These are phyloP conservation scores for Cladosporium velox DNA, from an alignment of 2,329 filamentous ascomycete species.

Conservation along the genomic window DNA sequence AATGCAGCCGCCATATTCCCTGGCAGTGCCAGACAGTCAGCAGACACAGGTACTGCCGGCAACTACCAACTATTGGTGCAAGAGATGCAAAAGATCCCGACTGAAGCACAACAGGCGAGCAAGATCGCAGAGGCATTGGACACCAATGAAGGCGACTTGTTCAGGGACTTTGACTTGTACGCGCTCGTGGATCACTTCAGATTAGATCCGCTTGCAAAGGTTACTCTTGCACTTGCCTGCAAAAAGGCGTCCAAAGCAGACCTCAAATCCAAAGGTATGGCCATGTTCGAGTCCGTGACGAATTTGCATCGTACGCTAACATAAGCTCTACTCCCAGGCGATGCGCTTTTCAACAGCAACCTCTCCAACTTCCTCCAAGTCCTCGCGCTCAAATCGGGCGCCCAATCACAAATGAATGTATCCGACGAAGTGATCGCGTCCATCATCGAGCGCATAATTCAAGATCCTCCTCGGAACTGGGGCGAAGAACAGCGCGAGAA, in stretches of 20 bases:
- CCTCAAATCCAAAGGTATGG: conserved; percentile 80
- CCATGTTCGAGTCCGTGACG: background rate
- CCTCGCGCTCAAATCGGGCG: conserved; percentile 52
- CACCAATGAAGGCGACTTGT: conserved; percentile 85
- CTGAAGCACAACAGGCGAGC: conserved; percentile 77
- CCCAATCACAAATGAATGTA: conserved; percentile 27
- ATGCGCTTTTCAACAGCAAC: conserved; percentile 83
- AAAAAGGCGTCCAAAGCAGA: conserved; percentile 79
- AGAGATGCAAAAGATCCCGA: conserved; percentile 84
- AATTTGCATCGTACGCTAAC: conserved; percentile 23
- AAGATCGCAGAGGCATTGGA: conserved; percentile 95
- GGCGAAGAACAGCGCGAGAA: conserved; percentile 73
- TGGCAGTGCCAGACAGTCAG: conserved; percentile 64
- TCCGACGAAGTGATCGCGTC: conserved; percentile 69
- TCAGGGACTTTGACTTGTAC: conserved; percentile 93
- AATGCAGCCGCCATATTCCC: conserved; percentile 93
- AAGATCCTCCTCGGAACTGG: conserved; percentile 84
- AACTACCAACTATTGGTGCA: conserved; percentile 80
- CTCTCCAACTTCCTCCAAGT: conserved; percentile 76
- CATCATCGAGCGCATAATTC: conserved; percentile 82
- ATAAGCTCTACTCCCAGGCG: conserved; percentile 59
- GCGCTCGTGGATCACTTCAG: conserved; percentile 97
- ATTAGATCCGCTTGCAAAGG: conserved; percentile 83
- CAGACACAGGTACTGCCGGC: conserved; percentile 62
- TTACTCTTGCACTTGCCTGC: conserved; percentile 83